These are phyloP conservation scores for Hygrophoropsis aurantiaca DNA, from an alignment of 768 basidiomycete species.

Conservation along the genomic window DNA sequence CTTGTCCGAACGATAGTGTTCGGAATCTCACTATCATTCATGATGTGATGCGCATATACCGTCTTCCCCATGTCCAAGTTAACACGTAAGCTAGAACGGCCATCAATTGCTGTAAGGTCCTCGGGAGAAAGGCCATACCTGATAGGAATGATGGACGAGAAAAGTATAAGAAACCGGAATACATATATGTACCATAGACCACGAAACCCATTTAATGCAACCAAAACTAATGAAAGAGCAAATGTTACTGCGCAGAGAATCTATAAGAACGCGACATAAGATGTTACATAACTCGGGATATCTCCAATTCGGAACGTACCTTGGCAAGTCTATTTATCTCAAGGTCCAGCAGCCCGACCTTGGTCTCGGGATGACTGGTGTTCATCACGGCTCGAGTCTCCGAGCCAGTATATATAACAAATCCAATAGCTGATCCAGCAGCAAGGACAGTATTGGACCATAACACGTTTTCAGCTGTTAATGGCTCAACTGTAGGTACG, in stretches of 20 bases:
- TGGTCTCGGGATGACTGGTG: constrained; percentile 94
- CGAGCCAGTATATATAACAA: constrained; percentile 91
- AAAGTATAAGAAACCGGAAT: constrained; percentile 94
- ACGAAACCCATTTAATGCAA: constrained; percentile 94
- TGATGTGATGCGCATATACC: constrained; percentile 93
- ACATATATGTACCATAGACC: constrained; percentile 96
- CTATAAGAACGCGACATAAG: constrained; percentile 36
- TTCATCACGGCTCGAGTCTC: constrained; percentile 99
- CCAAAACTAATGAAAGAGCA: constrained; percentile 84
- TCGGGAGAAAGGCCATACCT: constrained; percentile 53
- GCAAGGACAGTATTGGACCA: constrained; percentile 99
- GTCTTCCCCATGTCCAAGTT: constrained; percentile 99
- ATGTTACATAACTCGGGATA: background rate
- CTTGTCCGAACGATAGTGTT: constrained; percentile 96
- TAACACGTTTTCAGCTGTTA: constrained; percentile 94
- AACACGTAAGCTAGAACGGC: constrained; percentile 76
- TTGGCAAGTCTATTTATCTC: constrained; percentile 97
- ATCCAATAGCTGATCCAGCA: constrained; percentile 88
- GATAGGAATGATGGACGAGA: constrained; percentile 99
- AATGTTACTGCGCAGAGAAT: constrained; percentile 95
- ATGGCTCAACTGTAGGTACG: constrained; percentile 63
- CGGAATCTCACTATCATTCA: constrained; percentile 90
- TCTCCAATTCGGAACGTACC: constrained; percentile 40
- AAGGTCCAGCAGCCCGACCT: constrained; percentile 86
- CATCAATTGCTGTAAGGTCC: background rate